Percentiles rank a stretch among this genome's conserved stretches.
These are phyloP conservation scores for Xylariaceae sp. DNA, from an alignment of 2,329 filamentous ascomycete genomes.

Conservation along the genomic window DNA sequence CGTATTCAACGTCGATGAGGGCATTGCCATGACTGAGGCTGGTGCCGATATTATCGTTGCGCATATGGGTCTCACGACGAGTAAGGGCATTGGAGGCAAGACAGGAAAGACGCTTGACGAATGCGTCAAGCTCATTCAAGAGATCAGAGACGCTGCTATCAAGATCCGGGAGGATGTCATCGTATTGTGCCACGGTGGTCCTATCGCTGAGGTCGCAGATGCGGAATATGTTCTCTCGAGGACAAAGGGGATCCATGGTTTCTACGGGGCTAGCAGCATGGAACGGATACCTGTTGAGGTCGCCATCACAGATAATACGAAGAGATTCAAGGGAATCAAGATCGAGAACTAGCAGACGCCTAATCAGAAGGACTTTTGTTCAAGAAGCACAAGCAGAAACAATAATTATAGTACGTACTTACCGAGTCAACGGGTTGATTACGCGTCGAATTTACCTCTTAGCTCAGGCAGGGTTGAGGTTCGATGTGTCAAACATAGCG, in stretches of 20 bases:
- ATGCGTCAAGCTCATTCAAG: slow-evolving; percentile 59
- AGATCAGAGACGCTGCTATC: slow-evolving; percentile 60
- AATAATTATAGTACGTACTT: too few species aligned
- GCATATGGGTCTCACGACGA: slow-evolving; percentile 66
- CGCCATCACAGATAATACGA: slow-evolving; percentile 53
- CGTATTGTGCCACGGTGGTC: slow-evolving; percentile 68
- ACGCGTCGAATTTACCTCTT: too few species aligned
- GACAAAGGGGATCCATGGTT: slow-evolving; percentile 65
- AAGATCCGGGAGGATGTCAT: slow-evolving; percentile 57
- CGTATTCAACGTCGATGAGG: slow-evolving; percentile 63
- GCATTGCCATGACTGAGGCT: slow-evolving; percentile 58
- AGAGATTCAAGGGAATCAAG: slow-evolving; percentile 32
- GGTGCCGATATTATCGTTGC: slow-evolving; percentile 67
- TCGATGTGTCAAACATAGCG: too few species aligned
- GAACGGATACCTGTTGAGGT: slow-evolving; percentile 66
- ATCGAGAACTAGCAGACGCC: slow-evolving; percentile 7
- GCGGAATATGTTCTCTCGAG: slow-evolving; percentile 60
- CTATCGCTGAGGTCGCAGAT: slow-evolving; percentile 62
- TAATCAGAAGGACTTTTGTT: too few species aligned
- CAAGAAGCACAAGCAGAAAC: too few species aligned
- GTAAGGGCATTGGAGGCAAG: slow-evolving; percentile 62
- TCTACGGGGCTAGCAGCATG: slow-evolving; percentile 70
- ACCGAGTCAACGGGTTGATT: too few species aligned
- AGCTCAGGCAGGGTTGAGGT: too few species aligned
- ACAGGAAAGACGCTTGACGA: slow-evolving; percentile 62